Conservation (phyloP, 2,329 filamentous ascomycete genomes). For the Xylariomycetidae sp. region DNA sequence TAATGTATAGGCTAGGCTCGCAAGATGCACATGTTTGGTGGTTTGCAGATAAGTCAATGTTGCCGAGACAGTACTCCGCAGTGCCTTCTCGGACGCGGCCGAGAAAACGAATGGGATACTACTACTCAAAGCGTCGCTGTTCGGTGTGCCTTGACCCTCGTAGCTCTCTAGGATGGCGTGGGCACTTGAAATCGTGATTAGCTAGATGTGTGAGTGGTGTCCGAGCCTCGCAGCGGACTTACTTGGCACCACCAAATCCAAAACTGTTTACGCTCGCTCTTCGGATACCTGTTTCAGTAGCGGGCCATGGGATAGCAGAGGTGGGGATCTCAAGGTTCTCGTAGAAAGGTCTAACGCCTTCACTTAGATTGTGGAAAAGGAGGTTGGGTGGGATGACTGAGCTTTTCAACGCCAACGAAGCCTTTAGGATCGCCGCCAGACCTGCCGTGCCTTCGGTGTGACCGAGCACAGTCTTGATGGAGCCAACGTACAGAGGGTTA, state of each 20-base stretch:
- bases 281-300: neutral
- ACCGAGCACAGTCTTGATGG: conserved; percentile 5
- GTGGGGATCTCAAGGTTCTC: neutral
- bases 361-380: neutral
- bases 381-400: neutral
- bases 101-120: neutral
- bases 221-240: neutral
- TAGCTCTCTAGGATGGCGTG: neutral
- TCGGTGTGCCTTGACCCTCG: neutral
- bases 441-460: conserved; percentile 8
- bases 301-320: neutral
- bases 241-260: neutral
- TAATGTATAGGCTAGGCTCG: too few species aligned
- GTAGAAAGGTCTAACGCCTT: neutral
- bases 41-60: too few species aligned
- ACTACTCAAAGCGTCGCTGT: neutral
- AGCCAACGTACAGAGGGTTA: conserved; percentile 4
- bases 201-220: neutral
- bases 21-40: too few species aligned
- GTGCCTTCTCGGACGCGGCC: neutral
- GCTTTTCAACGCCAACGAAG: conserved; percentile 1
- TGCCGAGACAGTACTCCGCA: neutral
- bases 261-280: conserved; percentile 1
- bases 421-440: conserved; percentile 4
- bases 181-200: neutral